Percentiles rank a stretch among this genome's conserved stretches.
Evolutionary conservation across 306 rosid genomes (phyloP).

Genomic region (Lathyrus tuberosus): DNA sequence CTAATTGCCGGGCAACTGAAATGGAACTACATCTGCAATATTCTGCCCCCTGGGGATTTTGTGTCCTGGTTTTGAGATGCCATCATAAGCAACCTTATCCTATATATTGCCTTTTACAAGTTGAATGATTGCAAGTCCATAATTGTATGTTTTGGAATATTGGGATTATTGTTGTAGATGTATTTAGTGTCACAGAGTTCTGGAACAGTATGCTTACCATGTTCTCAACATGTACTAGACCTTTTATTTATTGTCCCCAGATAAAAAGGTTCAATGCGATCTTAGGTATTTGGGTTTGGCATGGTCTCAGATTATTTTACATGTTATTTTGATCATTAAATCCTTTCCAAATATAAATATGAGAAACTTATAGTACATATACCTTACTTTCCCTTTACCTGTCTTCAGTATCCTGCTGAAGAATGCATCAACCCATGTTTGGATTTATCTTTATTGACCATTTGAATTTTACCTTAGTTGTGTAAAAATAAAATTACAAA

Average conservation of each 20-base stretch:
- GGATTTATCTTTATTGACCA: constrained; percentile 2
- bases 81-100: constrained; percentile 24
- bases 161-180: constrained; percentile 9
- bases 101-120: constrained; percentile 24
- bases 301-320: constrained; percentile 24
- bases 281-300: constrained; percentile 22
- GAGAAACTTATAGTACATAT: constrained; percentile 10
- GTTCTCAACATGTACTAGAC: background rate
- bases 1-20: constrained; percentile 32
- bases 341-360: constrained; percentile 34
- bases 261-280: background rate
- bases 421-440: constrained; percentile 10
- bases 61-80: constrained; percentile 11
- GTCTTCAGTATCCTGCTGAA: constrained; percentile 21
- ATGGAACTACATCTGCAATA: constrained; percentile 22
- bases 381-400: constrained; percentile 6
- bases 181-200: constrained; percentile 9
- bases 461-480: constrained; percentile 20
- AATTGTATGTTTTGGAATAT: constrained; percentile 13
- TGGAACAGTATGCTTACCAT: constrained; percentile 20
- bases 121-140: constrained; percentile 26
- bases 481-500: constrained; percentile 19
- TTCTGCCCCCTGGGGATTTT: constrained; percentile 30
- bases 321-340: constrained; percentile 34
- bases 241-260: constrained; percentile 15